A percentile compares a stretch with the other conserved stretches of the same genome.
These are phyloP conservation scores for Herpetomonas samuelpessoai DNA, from an alignment of 208 protist species.

Conservation along the genomic window DNA sequence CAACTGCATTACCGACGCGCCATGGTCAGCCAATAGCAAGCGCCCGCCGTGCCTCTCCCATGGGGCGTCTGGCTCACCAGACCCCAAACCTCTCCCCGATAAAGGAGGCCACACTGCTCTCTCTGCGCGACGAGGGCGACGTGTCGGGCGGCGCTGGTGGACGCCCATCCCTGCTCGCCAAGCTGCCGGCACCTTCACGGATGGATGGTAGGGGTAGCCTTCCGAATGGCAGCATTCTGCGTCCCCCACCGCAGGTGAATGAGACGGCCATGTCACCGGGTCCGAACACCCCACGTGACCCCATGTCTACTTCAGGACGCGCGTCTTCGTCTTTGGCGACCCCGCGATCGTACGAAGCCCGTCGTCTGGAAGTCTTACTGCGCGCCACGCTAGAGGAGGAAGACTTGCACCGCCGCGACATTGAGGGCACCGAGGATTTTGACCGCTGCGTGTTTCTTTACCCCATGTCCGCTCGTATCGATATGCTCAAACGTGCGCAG, in stretches of 20 bases:
- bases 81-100: slow-evolving; percentile 41
- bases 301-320: background rate
- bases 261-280: background rate
- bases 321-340: background rate
- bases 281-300: too few species aligned
- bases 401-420: slow-evolving; percentile 56
- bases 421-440: slow-evolving; percentile 68
- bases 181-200: too few species aligned
- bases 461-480: slow-evolving; percentile 47
- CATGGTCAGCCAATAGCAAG: too few species aligned
- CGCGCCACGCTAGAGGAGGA: slow-evolving; percentile 53
- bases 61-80: slow-evolving; percentile 10
- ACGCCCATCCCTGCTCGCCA: too few species aligned
- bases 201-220: too few species aligned
- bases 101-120: slow-evolving; percentile 19
- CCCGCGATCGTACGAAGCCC: slow-evolving; percentile 10
- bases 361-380: slow-evolving; percentile 36
- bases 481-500: slow-evolving; percentile 22
- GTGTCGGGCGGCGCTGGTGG: too few species aligned
- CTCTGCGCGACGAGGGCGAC: too few species aligned
- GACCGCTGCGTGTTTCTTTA: slow-evolving; percentile 53
- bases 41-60: too few species aligned
- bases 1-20: too few species aligned
- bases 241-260: background rate
- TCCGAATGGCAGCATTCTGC: background rate